Evolutionary conservation across 257 asterid species (phyloP).

Genomic region (Lithospermum erythrorhizon): DNA sequence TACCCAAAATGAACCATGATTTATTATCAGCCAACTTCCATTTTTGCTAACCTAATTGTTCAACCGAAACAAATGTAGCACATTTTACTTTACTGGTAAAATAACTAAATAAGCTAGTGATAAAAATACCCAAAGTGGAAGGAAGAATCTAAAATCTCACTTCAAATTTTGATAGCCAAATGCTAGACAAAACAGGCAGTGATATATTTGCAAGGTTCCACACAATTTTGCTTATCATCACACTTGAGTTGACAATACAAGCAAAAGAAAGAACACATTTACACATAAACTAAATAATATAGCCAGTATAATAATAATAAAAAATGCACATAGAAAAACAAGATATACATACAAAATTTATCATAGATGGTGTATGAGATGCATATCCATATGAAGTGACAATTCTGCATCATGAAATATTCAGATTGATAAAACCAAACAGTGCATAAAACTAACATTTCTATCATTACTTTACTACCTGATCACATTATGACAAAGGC

Average conservation of each 20-base stretch:
- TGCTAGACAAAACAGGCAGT: neutral
- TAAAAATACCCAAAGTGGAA: conserved; percentile 14
- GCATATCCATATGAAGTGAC: conserved; percentile 7
- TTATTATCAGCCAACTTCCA: neutral
- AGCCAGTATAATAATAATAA: too few relatives aligned
- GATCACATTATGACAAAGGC: neutral
- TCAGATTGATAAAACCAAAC: conserved; percentile 13
- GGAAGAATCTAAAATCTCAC: conserved; percentile 5
- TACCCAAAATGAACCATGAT: neutral
- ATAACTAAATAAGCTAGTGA: conserved; percentile 7
- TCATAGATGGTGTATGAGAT: conserved; percentile 22
- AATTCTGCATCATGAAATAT: conserved; percentile 2
- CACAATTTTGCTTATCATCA: neutral
- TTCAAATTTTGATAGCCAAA: conserved; percentile 25
- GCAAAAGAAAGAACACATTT: neutral
- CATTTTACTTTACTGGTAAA: neutral
- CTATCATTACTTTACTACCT: neutral
- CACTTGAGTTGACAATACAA: neutral
- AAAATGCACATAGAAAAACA: too few relatives aligned
- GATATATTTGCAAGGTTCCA: neutral
- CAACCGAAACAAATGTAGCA: neutral
- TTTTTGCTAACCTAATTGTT: conserved; percentile 4
- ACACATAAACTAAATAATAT: too few relatives aligned
- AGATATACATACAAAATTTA: conserved; percentile 3
- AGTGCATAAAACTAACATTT: conserved; percentile 14